Conservation (phyloP, 768 basidiomycete genomes). For the Suillus plorans region DNA sequence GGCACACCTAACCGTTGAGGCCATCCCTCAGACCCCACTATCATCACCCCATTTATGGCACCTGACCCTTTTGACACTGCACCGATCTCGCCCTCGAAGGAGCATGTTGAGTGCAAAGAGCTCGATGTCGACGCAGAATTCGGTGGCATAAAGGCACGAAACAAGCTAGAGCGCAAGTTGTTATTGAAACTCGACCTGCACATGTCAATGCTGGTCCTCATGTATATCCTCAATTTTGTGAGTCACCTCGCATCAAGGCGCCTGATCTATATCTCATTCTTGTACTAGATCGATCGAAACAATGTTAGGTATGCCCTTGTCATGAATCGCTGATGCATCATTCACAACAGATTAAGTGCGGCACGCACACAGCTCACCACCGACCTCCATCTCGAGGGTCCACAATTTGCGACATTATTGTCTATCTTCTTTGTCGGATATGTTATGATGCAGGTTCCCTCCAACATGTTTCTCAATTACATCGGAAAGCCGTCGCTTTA, state of each 20-base stretch:
- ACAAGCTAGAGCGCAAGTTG: constrained; percentile 49
- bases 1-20: not conserved
- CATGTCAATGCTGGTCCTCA: constrained; percentile 51
- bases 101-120: constrained; percentile 2
- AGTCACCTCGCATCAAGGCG: not conserved
- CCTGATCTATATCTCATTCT: not conserved
- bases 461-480: constrained; percentile 70
- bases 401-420: constrained; percentile 67
- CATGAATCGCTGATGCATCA: not conserved
- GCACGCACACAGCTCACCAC: constrained; percentile 60
- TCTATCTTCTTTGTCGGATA: constrained; percentile 67
- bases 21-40: not conserved
- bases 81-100: constrained; percentile 9
- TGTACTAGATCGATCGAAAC: constrained; percentile 61
- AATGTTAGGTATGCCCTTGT: constrained; percentile 52
- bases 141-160: constrained; percentile 45
- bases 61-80: not conserved
- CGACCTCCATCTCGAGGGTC: constrained; percentile 58
- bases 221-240: constrained; percentile 39
- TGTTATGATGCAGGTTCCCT: constrained; percentile 45
- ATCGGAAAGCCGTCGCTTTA: constrained; percentile 68
- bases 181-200: constrained; percentile 55
- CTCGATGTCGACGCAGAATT: constrained; percentile 41
- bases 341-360: constrained; percentile 40
- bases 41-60: constrained; percentile 11